These are phyloP conservation scores for Myxozyma vanderwaltii DNA, from an alignment of 805 yeast genomes.

Conservation along the genomic window DNA sequence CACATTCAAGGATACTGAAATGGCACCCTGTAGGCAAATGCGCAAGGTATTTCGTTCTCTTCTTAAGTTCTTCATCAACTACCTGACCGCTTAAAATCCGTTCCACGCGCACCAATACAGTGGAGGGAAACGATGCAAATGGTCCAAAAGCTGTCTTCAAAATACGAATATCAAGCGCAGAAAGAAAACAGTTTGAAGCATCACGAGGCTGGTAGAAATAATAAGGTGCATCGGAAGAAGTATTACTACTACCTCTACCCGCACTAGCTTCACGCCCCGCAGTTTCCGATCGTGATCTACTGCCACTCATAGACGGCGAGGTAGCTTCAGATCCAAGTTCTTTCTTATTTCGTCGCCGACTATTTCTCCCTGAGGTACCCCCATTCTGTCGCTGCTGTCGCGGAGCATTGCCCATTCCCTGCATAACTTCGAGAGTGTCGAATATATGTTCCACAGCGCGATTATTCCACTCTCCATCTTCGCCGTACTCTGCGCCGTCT, in stretches of 20 bases:
- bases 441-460: conserved; percentile 61
- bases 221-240: conserved; percentile 46
- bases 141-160: conserved; percentile 61
- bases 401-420: conserved; percentile 37
- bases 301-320: background rate
- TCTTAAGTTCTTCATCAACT: conserved; percentile 59
- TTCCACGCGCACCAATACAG: conserved; percentile 63
- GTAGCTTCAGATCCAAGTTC: background rate
- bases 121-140: conserved; percentile 69
- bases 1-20: conserved; percentile 79
- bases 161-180: conserved; percentile 79
- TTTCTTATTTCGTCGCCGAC: conserved; percentile 14
- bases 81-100: conserved; percentile 67
- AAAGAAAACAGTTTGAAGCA: conserved; percentile 65
- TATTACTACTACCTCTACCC: background rate
- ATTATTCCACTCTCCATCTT: conserved; percentile 56
- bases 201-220: conserved; percentile 81
- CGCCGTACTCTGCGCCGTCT: conserved; percentile 59
- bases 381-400: conserved; percentile 1
- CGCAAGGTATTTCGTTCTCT: conserved; percentile 69
- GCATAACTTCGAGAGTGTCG: conserved; percentile 48
- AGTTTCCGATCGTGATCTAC: conserved; percentile 9
- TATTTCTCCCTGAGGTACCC: background rate
- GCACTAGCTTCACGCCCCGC: background rate
- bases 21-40: conserved; percentile 86